Conservation (phyloP, 2,329 filamentous ascomycete species). For the Aureobasidium vineae region DNA sequence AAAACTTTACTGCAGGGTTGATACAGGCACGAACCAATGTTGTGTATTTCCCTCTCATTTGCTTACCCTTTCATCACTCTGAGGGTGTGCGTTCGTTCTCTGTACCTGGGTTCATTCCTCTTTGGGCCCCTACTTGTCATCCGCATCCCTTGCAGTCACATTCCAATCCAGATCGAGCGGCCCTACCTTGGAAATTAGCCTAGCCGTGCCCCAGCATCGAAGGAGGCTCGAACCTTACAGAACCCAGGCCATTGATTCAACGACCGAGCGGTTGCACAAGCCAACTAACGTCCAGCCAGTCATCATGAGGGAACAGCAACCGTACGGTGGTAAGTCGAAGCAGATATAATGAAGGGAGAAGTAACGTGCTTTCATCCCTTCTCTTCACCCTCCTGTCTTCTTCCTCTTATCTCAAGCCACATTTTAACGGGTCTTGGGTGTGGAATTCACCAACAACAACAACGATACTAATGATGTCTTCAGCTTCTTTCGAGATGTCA, state of each 20-base stretch:
- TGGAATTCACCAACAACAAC: constrained; percentile 6
- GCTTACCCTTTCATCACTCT: neutral
- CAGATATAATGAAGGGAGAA: constrained; percentile 25
- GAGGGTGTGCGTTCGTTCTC: constrained; percentile 20
- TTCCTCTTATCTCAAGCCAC: constrained; percentile 16
- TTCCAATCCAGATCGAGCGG: constrained; percentile 25
- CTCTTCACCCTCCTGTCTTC: constrained; percentile 13
- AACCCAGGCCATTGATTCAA: constrained; percentile 11
- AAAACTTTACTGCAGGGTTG: constrained; percentile 12
- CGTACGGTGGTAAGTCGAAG: constrained; percentile 15
- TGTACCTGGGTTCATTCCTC: constrained; percentile 26
- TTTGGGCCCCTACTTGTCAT: constrained; percentile 12
- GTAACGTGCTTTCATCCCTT: constrained; percentile 24
- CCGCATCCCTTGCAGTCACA: constrained; percentile 20
- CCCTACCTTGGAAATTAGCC: constrained; percentile 21
- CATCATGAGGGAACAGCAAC: constrained; percentile 6
- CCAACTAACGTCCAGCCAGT: neutral
- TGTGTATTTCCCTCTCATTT: neutral
- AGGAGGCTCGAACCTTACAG: constrained; percentile 10
- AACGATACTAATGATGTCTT: constrained; percentile 4
- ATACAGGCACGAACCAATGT: constrained; percentile 20
- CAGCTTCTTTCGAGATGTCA: neutral
- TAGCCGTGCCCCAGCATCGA: constrained; percentile 8
- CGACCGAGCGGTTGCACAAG: neutral
- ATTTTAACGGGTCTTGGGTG: constrained; percentile 12